Percentiles rank a stretch among this genome's conserved stretches.
Evolutionary conservation across 176 grass and related monocot genomes (phyloP).

Genomic region (Coix lacrymajobi): DNA sequence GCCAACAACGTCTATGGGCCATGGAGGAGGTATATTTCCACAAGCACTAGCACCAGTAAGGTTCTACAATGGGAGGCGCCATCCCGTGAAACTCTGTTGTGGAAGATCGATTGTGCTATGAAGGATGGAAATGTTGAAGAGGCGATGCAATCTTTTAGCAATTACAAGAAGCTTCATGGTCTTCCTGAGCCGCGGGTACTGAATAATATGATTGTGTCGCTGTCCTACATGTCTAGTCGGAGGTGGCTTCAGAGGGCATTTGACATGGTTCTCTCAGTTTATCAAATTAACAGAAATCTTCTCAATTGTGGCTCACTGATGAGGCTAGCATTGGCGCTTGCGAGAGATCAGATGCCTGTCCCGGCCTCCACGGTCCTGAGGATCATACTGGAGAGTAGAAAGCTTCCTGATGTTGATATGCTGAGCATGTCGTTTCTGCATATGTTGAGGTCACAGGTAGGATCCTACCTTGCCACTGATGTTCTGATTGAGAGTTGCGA

Average conservation of each 20-base stretch:
- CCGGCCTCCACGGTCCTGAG: conserved; percentile 51
- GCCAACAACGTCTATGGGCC: neutral
- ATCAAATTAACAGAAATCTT: conserved; percentile 42
- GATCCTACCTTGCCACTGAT: conserved; percentile 60
- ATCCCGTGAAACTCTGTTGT: conserved; percentile 49
- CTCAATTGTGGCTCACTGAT: conserved; percentile 43
- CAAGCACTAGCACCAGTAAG: conserved; percentile 7
- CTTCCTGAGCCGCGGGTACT: conserved; percentile 51
- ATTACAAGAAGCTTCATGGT: conserved; percentile 65
- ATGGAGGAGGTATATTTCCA: conserved; percentile 32
- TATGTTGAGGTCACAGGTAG: conserved; percentile 67
- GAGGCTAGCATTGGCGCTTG: conserved; percentile 51
- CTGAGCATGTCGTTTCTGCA: conserved; percentile 62
- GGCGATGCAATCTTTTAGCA: conserved; percentile 54
- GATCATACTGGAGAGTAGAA: conserved; percentile 52
- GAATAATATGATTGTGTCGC: conserved; percentile 41
- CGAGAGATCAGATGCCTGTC: conserved; percentile 58
- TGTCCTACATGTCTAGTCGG: conserved; percentile 50
- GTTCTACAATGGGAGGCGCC: conserved; percentile 47
- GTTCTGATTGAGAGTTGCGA: conserved; percentile 63
- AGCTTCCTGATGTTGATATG: conserved; percentile 65
- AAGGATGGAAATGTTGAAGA: conserved; percentile 55
- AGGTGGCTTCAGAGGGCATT: conserved; percentile 82
- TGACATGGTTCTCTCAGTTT: conserved; percentile 49
- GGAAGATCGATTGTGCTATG: conserved; percentile 46